Evolutionary conservation across 202 grass and related monocot genomes (phyloP).

Genomic region (Bolboschoenoplectus hybrid): DNA sequence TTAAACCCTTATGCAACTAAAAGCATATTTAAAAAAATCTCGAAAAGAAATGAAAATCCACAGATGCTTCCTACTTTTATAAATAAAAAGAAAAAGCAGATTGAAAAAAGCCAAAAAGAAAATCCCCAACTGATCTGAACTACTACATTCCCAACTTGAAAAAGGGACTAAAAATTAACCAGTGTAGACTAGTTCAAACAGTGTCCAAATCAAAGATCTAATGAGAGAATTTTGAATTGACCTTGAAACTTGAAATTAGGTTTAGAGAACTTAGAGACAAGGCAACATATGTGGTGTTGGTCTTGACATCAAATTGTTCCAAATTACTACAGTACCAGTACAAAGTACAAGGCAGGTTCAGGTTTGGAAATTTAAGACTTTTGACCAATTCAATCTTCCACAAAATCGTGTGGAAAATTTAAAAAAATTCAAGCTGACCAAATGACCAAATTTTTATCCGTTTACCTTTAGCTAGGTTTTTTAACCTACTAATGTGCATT

Average conservation of each 20-base stretch:
- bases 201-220: constrained; percentile 8
- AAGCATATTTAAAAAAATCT: too few species aligned
- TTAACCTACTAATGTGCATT: not conserved
- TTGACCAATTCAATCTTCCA: constrained; percentile 14
- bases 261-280: not conserved
- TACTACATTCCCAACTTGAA: not conserved
- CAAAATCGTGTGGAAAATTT: not conserved
- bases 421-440: not conserved
- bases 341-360: not conserved
- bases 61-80: too few species aligned
- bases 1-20: too few species aligned
- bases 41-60: too few species aligned
- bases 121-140: not conserved
- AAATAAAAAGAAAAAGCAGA: not conserved
- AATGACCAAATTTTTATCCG: not conserved
- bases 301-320: constrained; percentile 7
- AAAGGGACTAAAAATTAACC: not conserved
- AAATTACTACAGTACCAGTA: not conserved
- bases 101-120: not conserved
- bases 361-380: not conserved
- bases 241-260: not conserved
- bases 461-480: not conserved
- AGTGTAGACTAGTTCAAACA: not conserved
- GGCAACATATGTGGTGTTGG: not conserved
- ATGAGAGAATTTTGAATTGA: constrained; percentile 28